phyloP scores from a whole-genome alignment of 331 rosid species.

The Prunus yedoensis region DNA sequence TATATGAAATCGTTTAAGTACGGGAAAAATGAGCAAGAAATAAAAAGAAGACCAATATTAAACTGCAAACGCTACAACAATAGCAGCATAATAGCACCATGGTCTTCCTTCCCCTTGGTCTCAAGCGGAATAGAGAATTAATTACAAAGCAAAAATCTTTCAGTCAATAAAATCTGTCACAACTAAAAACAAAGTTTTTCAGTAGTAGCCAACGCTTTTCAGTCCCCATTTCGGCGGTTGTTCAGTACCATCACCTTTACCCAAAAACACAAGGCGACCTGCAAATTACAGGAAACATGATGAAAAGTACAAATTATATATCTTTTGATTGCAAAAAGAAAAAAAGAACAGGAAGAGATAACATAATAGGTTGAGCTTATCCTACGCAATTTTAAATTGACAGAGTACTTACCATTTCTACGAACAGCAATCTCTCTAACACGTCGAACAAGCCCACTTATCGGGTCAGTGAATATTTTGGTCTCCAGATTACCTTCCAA shows the following conservation, averaged over 20 bases:
- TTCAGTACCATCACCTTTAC: constrained; percentile 45
- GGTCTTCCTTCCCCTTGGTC: background rate
- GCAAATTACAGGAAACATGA: constrained; percentile 19
- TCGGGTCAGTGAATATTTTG: constrained; percentile 63
- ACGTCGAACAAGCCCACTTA: constrained; percentile 73
- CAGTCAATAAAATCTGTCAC: background rate
- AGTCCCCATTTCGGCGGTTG: constrained; percentile 33
- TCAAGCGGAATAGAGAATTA: background rate
- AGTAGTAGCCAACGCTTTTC: constrained; percentile 66
- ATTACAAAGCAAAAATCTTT: background rate
- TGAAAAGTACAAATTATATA: background rate
- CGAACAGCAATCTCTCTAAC: constrained; percentile 80
- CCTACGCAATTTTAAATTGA: background rate
- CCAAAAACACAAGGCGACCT: constrained; percentile 74
- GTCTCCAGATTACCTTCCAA: constrained; percentile 88
- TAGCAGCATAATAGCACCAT: background rate
- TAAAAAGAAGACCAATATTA: background rate
- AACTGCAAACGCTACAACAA: background rate
- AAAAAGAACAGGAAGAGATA: too few relatives aligned
- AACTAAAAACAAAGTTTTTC: background rate
- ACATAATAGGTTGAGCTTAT: background rate
- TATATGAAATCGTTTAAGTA: too few relatives aligned
- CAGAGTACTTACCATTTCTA: constrained; percentile 45
- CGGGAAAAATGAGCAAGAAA: background rate
- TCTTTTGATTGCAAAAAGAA: too few relatives aligned